Percentiles rank a stretch among this genome's conserved stretches.
These are phyloP conservation scores for Vigna mungo DNA, from an alignment of 306 rosid genomes.

Conservation along the genomic window DNA sequence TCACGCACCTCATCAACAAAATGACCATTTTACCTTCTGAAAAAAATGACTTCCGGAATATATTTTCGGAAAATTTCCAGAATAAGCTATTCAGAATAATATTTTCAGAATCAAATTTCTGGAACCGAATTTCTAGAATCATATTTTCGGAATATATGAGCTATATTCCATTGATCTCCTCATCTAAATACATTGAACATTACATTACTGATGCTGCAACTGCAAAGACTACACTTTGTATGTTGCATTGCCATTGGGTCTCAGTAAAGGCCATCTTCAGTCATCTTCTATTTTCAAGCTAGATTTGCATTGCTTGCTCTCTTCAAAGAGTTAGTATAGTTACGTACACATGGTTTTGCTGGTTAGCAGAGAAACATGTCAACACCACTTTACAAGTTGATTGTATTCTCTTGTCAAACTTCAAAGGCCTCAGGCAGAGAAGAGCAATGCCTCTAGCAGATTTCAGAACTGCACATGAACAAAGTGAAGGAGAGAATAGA, in stretches of 20 bases:
- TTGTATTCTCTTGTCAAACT: constrained; percentile 44
- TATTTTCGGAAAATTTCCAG: too few relatives aligned
- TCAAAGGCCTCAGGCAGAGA: constrained; percentile 17
- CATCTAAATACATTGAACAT: constrained; percentile 32
- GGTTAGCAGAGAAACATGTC: constrained; percentile 41
- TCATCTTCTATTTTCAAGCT: constrained; percentile 39
- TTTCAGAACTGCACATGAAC: constrained; percentile 35
- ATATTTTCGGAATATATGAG: too few relatives aligned
- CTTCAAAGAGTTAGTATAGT: constrained; percentile 18
- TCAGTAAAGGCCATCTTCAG: constrained; percentile 26
- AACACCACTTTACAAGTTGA: constrained; percentile 49
- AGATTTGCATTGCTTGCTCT: constrained; percentile 43
- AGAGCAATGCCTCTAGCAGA: constrained; percentile 18
- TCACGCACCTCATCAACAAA: too few relatives aligned
- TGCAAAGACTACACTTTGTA: constrained; percentile 20
- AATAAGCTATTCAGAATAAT: too few relatives aligned
- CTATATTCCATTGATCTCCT: not conserved
- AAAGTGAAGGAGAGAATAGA: constrained; percentile 31
- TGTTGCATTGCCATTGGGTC: constrained; percentile 10
- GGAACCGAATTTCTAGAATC: too few relatives aligned
- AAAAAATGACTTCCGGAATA: too few relatives aligned
- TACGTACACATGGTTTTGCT: constrained; percentile 34
- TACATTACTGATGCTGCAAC: constrained; percentile 13
- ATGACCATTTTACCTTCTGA: too few relatives aligned
- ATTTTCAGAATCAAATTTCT: too few relatives aligned